These are phyloP conservation scores for Tolypocladium amazonense DNA, from an alignment of 2,329 filamentous ascomycete species.

Conservation along the genomic window DNA sequence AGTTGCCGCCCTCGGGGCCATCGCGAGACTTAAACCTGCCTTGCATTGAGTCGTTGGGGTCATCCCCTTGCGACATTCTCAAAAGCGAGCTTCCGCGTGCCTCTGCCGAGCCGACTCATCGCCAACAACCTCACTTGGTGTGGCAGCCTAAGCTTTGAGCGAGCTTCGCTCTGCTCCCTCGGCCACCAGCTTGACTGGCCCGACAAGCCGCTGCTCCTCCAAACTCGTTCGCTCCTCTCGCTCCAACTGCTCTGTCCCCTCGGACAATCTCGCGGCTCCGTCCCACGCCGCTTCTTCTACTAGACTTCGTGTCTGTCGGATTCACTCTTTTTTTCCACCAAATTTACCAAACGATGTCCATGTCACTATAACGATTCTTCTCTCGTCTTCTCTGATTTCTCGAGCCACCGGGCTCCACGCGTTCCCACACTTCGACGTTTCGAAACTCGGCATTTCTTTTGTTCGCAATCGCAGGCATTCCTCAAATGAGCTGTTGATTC, in stretches of 20 bases:
- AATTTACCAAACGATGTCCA: conserved; percentile 21
- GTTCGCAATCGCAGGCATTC: conserved; percentile 20
- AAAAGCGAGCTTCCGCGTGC: conserved; percentile 1
- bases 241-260: neutral
- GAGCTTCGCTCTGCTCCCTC: conserved; percentile 19
- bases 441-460: conserved; percentile 24
- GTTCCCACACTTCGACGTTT: conserved; percentile 19
- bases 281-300: conserved; percentile 14
- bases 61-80: conserved; percentile 9
- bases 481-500: conserved; percentile 32
- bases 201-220: conserved; percentile 12
- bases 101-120: conserved; percentile 11
- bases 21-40: neutral
- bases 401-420: conserved; percentile 18
- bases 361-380: conserved; percentile 33
- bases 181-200: conserved; percentile 14
- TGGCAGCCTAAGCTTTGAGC: conserved; percentile 12
- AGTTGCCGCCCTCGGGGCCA: neutral
- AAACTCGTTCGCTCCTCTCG: neutral
- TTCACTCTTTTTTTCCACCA: conserved; percentile 14
- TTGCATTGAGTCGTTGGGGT: conserved; percentile 14
- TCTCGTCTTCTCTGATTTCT: conserved; percentile 19
- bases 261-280: conserved; percentile 14
- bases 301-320: conserved; percentile 9
- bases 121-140: conserved; percentile 9